Evolutionary conservation across 2,329 filamentous ascomycete species (phyloP), one percentile per base, ranked within the genome.

Genomic region (Ophiocordyceps camponoti-floridani): DNA sequence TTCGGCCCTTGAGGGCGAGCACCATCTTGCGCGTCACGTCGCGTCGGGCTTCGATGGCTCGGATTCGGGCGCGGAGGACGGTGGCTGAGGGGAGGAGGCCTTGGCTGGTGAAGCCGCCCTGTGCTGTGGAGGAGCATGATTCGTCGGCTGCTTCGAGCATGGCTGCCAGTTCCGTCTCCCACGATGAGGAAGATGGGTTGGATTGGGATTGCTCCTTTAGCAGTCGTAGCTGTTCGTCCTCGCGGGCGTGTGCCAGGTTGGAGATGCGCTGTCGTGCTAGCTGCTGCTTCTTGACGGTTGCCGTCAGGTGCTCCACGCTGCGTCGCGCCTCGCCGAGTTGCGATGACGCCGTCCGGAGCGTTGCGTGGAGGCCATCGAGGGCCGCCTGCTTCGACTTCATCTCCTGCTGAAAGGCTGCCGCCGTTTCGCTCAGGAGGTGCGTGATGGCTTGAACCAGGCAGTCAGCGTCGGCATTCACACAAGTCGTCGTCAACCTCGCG

Each of bases 311-410:
- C 47, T 93, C 84, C 3, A 94, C 66, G 19, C 72, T 75, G 46
- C 80, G 79, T 45, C 84, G 78, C 45, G 88, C 82, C 45, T 87
- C 82, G 51, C 82, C 79, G 30, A 94, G 75, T 48, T 84, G 77
- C 18, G 80, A 73, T 1, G 87, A 91, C 2, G 85, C 80, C 46
- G 84, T 81, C 43, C 86, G 82, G 44, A 98, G 79, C 26, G 82
- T 79, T 40, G 75, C 69, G 60, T 95, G 89, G 33, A 93, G 77
- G 14, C 78, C 72, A 56, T 95, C 87, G 45, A 96, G 81, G 28
- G 79, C 74, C 43, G 81, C 72, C 63, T 95, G 88, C 58, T 94
- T 94, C 41, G 81, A 71, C 53, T 81, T 82, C 50, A 94, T 77
- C 58, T 89, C 84, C 43, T 77, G 70, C 46, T 84, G 81, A 58